Conservation (phyloP, 345 rosid genomes). For the Eucalyptus victrix region DNA sequence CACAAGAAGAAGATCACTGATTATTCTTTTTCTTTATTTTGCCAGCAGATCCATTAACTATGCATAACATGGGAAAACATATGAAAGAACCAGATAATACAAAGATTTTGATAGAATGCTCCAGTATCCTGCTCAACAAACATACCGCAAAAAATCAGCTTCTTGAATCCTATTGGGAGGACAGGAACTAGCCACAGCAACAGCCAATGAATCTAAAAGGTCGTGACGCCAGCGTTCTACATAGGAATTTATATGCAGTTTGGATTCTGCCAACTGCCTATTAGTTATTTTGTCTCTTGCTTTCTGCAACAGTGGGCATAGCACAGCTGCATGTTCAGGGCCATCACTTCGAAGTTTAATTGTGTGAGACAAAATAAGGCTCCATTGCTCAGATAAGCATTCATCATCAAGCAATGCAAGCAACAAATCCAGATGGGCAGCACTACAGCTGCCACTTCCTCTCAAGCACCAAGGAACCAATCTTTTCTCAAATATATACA, state of each 20-base stretch:
- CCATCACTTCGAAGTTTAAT: slow-evolving; percentile 21
- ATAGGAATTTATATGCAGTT: slow-evolving; percentile 22
- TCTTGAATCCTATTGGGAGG: slow-evolving; percentile 27
- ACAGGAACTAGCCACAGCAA: slow-evolving; percentile 31
- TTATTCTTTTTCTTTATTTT: background rate
- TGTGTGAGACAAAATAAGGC: slow-evolving; percentile 43
- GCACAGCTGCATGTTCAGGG: slow-evolving; percentile 16
- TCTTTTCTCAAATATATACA: slow-evolving; percentile 44
- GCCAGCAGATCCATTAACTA: background rate
- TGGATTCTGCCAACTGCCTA: slow-evolving; percentile 23
- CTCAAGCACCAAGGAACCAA: slow-evolving; percentile 86
- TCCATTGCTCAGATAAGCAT: slow-evolving; percentile 68
- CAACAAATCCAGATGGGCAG: slow-evolving; percentile 60
- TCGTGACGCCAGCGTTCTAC: slow-evolving; percentile 66
- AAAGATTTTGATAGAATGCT: background rate
- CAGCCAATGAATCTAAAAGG: slow-evolving; percentile 69
- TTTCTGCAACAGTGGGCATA: slow-evolving; percentile 64
- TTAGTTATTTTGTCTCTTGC: slow-evolving; percentile 40
- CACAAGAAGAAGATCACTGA: background rate
- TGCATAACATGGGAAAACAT: background rate
- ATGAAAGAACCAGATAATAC: background rate
- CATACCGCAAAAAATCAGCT: slow-evolving; percentile 61
- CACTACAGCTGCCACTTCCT: slow-evolving; percentile 27
- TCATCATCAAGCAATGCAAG: slow-evolving; percentile 74
- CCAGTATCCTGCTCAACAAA: background rate